phyloP scores from a whole-genome alignment of 164 flowering plant species.

The Dillenia suffruticosa region DNA sequence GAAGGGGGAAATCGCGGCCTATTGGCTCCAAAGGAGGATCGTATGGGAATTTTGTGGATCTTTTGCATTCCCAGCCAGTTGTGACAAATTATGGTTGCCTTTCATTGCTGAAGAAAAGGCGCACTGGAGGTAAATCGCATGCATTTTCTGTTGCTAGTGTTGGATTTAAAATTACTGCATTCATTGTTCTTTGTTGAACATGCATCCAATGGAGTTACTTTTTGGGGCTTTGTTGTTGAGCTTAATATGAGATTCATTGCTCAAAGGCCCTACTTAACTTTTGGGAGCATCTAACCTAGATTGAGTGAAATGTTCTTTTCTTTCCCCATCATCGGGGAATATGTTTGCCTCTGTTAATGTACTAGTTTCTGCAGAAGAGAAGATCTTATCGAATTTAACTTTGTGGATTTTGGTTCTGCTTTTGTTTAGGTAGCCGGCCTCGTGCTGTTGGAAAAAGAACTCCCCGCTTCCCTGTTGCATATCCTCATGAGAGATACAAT shows the following conservation, averaged over 20 bases:
- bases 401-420: not conserved
- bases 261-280: no score
- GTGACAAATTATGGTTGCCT: constrained; percentile 61
- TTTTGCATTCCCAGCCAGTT: constrained; percentile 29
- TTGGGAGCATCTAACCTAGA: no score
- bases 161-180: no score
- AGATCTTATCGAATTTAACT: no score
- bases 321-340: no score
- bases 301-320: no score
- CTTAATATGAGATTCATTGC: constrained; percentile 11
- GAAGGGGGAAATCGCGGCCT: constrained; percentile 41
- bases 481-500: constrained; percentile 35
- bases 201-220: no score
- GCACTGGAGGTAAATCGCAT: constrained; percentile 48
- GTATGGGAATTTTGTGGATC: constrained; percentile 30
- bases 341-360: no score
- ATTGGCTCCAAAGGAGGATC: constrained; percentile 41
- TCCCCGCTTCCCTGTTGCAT: constrained; percentile 82
- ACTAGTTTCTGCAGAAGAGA: no score
- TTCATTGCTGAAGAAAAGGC: constrained; percentile 61
- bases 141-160: no score
- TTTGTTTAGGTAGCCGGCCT: constrained; percentile 55
- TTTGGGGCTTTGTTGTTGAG: not conserved
- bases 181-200: no score
- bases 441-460: constrained; percentile 94